Evolutionary conservation across 768 basidiomycete genomes (phyloP), one percentile per base, ranked within the genome.

Genomic region (Termitomyces sp.): DNA sequence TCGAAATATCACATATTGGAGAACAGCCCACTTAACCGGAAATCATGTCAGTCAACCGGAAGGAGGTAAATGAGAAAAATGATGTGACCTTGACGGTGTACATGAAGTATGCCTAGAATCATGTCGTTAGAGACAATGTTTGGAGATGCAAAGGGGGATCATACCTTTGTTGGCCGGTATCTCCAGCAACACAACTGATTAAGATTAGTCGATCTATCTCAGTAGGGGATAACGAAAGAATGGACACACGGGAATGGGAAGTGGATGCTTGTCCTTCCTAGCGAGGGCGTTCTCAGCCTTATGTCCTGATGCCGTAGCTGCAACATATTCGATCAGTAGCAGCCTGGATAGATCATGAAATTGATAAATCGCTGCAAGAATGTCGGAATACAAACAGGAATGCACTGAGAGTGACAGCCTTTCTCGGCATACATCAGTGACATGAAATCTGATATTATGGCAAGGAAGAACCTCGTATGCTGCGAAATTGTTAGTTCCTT

Each of bases 1-100:
- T 52, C 88, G 77, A 42, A 93, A 71, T 55, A 93, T 80, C 22
- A 90, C 84, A 66, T 93, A 96, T 79, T 97, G 94, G 56, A 97
- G 71, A 7, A 96, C 93, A 40, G 81, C 76, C 90, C 92, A 95
- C 82, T 92, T 64, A 46, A 35, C 48, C 43, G 22, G 37, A 11
- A 48, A 54, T 41, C 48, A 53, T 42, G 56, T 57, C 46, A 54
- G 22, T 22, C 21, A 35, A 56, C 30, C 50, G n/a, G 40, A 56
- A 19, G 24, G 21, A 45, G 12, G 41, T 3, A 38, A 24, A 12
- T 19, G 12, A 26, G 70, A 10, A 19, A 22, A 1, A 17, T 2
- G 8, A 38, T 7, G 35, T 10, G 7, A 87, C 91, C 75, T 91
- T 92, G 66, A 92, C 70, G 10, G 90, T 85, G 64, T 92, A 87